Percentiles rank a stretch among this genome's conserved stretches.
phyloP scores from a whole-genome alignment of 768 basidiomycete species.

The Trametes meyenii region DNA sequence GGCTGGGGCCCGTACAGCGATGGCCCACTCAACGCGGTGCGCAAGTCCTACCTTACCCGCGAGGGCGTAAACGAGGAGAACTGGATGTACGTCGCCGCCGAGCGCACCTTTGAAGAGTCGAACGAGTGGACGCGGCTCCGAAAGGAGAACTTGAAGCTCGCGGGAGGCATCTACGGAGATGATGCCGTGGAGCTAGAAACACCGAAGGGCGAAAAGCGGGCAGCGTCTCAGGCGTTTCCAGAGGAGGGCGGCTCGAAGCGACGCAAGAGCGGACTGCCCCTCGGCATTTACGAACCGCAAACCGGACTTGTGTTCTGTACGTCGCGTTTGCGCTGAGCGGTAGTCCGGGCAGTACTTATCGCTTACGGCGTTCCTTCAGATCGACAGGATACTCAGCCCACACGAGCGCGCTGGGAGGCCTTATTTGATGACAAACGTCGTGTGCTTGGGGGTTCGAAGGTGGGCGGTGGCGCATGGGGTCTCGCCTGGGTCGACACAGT shows the following conservation, averaged over 20 bases:
- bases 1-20: constrained; percentile 91
- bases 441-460: constrained; percentile 71
- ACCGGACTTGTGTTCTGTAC: constrained; percentile 73
- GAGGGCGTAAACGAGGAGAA: constrained; percentile 86
- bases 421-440: constrained; percentile 51
- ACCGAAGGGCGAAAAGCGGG: constrained; percentile 8
- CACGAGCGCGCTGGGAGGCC: constrained; percentile 59
- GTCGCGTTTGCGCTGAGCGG: constrained; percentile 11
- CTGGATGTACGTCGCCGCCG: constrained; percentile 87
- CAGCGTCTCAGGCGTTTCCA: constrained; percentile 30
- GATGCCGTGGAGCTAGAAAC: not conserved
- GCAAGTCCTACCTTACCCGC: constrained; percentile 76
- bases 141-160: constrained; percentile 52
- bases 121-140: constrained; percentile 65
- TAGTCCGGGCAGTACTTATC: not conserved
- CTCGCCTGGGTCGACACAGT: constrained; percentile 73
- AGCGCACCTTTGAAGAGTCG: constrained; percentile 63
- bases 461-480: constrained; percentile 80
- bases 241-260: constrained; percentile 31
- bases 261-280: constrained; percentile 42
- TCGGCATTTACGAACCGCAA: constrained; percentile 85
- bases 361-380: constrained; percentile 45
- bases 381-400: constrained; percentile 78
- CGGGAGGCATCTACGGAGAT: constrained; percentile 49
- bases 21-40: constrained; percentile 81